Evolutionary conservation across 2,329 filamentous ascomycete species (phyloP).

Genomic region (Dactylella cylindrospora): DNA sequence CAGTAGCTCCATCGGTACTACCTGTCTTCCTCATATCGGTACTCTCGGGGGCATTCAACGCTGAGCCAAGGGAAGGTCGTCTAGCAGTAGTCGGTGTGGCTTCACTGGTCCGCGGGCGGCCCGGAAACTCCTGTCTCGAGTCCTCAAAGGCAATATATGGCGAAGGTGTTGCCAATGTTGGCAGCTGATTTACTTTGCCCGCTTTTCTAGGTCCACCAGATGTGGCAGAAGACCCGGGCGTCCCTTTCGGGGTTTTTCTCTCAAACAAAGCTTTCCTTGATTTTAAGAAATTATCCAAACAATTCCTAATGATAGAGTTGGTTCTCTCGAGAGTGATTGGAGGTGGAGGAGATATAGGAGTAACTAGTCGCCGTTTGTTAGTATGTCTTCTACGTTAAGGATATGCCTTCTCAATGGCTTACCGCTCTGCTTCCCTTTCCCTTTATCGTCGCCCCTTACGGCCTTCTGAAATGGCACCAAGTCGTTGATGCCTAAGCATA

Average conservation of each 20-base stretch:
- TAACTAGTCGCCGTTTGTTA: conserved; percentile 44
- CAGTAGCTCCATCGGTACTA: conserved; percentile 19
- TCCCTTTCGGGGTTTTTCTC: conserved; percentile 31
- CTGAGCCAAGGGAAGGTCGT: conserved; percentile 44
- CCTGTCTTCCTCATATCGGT: conserved; percentile 39
- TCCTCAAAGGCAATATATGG: conserved; percentile 51
- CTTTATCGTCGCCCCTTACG: conserved; percentile 47
- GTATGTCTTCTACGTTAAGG: conserved; percentile 43
- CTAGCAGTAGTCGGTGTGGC: conserved; percentile 11
- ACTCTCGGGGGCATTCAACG: conserved; percentile 22
- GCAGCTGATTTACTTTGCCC: conserved; percentile 46
- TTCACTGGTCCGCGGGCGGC: conserved; percentile 42
- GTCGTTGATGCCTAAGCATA: conserved; percentile 83
- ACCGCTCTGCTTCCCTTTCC: conserved; percentile 46
- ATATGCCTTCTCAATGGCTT: conserved; percentile 26
- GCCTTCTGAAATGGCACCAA: conserved; percentile 56
- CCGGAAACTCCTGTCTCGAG: conserved; percentile 55
- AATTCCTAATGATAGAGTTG: conserved; percentile 60
- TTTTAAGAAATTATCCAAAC: conserved; percentile 58
- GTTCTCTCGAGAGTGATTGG: conserved; percentile 65
- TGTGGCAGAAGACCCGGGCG: conserved; percentile 23
- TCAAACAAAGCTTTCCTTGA: conserved; percentile 50
- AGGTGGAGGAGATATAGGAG: conserved; percentile 50
- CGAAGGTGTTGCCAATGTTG: conserved; percentile 44
- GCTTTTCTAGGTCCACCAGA: conserved; percentile 24